These are phyloP conservation scores for Fusarium sp. DNA, from an alignment of 2,329 filamentous ascomycete species.

Conservation along the genomic window DNA sequence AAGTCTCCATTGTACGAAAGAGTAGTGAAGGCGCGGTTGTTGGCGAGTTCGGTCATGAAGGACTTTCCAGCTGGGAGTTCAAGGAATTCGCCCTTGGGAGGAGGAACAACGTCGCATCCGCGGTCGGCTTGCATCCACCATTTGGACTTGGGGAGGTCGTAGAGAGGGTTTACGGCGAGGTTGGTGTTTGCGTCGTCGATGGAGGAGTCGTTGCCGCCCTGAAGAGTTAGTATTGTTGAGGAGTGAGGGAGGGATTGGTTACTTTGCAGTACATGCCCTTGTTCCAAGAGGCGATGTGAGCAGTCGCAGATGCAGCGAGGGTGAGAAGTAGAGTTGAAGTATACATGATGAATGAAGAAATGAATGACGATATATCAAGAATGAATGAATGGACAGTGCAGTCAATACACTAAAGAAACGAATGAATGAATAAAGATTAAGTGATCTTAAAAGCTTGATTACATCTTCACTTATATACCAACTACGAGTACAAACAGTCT, in stretches of 20 bases:
- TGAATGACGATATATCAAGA: neutral
- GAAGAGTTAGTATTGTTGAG: neutral
- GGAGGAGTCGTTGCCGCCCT: slow-evolving; percentile 49
- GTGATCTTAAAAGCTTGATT: neutral
- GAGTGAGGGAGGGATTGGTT: neutral
- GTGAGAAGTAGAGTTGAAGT: slow-evolving; percentile 37
- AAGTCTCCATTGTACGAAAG: slow-evolving; percentile 56
- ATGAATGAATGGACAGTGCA: slow-evolving; percentile 39
- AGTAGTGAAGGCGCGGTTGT: slow-evolving; percentile 62
- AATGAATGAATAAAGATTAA: slow-evolving; percentile 20
- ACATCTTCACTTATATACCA: slow-evolving; percentile 6
- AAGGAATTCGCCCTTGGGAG: slow-evolving; percentile 50
- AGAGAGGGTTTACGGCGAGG: slow-evolving; percentile 59
- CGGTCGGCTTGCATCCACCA: slow-evolving; percentile 65
- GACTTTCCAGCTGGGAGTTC: slow-evolving; percentile 61
- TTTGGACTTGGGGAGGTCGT: slow-evolving; percentile 56
- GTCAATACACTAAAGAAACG: slow-evolving; percentile 39
- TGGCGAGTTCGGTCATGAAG: slow-evolving; percentile 62
- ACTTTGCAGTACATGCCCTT: slow-evolving; percentile 48
- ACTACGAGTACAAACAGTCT: neutral
- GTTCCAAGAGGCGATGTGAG: slow-evolving; percentile 47
- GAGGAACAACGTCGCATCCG: slow-evolving; percentile 57
- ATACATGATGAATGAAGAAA: slow-evolving; percentile 30
- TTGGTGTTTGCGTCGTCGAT: slow-evolving; percentile 58
- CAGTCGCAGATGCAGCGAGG: slow-evolving; percentile 38